These are phyloP conservation scores for Acephala macrosclerotiorum DNA, from an alignment of 2,329 filamentous ascomycete species.

Conservation along the genomic window DNA sequence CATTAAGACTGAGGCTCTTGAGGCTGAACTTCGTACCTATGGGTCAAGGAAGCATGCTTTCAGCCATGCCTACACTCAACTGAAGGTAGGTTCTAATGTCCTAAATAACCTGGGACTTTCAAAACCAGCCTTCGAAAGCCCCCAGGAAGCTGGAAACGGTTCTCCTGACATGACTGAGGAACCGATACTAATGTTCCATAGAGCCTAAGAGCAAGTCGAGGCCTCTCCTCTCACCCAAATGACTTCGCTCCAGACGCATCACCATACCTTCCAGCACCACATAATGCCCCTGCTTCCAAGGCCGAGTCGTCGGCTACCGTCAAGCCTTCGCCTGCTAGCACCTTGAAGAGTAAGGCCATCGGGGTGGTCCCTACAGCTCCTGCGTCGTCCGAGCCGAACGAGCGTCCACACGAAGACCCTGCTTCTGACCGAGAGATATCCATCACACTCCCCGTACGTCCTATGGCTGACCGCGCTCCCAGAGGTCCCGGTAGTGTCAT, in stretches of 20 bases:
- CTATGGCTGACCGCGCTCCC: not conserved
- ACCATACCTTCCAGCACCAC: not conserved
- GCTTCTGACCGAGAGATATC: not conserved
- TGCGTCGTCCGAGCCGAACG: not conserved
- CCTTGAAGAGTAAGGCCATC: not conserved
- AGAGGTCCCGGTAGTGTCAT: not conserved
- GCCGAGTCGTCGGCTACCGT: not conserved
- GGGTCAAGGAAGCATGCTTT: not conserved
- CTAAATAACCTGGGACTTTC: too few relatives aligned
- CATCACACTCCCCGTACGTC: not conserved
- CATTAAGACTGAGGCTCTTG: not conserved
- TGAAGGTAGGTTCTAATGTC: conserved; percentile 8
- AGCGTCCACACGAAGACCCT: not conserved
- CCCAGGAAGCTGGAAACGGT: too few relatives aligned
- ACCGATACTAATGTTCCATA: too few relatives aligned
- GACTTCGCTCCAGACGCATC: too few relatives aligned
- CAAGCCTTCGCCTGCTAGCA: not conserved
- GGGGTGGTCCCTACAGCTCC: not conserved
- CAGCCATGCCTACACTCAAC: not conserved
- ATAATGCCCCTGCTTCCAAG: not conserved
- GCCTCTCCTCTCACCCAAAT: too few relatives aligned
- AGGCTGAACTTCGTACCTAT: not conserved
- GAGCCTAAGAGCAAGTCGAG: too few relatives aligned
- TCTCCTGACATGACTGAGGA: too few relatives aligned
- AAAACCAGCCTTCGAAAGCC: too few relatives aligned